These are phyloP conservation scores for Annulohypoxylon stygium DNA, from an alignment of 495 filamentous ascomycete species.

Conservation along the genomic window DNA sequence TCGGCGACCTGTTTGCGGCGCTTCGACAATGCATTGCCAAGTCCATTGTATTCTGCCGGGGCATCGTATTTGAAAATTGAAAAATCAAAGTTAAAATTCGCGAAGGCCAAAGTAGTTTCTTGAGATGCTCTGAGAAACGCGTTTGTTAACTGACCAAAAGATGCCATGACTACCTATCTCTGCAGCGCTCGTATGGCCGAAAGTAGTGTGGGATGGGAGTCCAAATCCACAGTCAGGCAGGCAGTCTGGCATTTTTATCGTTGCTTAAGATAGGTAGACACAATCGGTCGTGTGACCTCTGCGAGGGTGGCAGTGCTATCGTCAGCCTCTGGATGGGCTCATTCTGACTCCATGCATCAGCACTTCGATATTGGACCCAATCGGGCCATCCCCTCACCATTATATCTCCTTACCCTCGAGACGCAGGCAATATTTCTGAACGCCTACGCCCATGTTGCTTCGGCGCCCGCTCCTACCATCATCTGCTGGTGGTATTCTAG, in stretches of 20 bases:
- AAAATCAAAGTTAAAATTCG: slow-evolving; percentile 7
- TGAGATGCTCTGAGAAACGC: neutral
- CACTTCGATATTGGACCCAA: too few relatives aligned
- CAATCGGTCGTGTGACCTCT: neutral
- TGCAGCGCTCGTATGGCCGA: neutral
- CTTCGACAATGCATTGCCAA: slow-evolving; percentile 32
- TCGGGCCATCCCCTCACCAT: too few relatives aligned
- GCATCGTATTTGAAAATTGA: neutral
- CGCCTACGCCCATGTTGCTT: too few relatives aligned
- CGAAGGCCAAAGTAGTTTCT: neutral
- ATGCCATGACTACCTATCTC: neutral
- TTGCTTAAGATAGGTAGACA: neutral
- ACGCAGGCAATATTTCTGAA: too few relatives aligned
- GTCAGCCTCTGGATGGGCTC: neutral
- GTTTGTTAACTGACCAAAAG: neutral
- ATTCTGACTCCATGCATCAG: too few relatives aligned
- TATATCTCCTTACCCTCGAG: too few relatives aligned
- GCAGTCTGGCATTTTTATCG: neutral
- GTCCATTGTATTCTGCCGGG: neutral
- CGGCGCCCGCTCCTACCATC: too few relatives aligned
- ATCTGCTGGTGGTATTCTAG: too few relatives aligned
- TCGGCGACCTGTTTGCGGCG: slow-evolving; percentile 47
- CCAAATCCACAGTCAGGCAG: neutral
- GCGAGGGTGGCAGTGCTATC: neutral
- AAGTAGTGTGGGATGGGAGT: neutral